phyloP scores from a whole-genome alignment of 805 yeast genomes.

The Clavispora carvajalis region DNA sequence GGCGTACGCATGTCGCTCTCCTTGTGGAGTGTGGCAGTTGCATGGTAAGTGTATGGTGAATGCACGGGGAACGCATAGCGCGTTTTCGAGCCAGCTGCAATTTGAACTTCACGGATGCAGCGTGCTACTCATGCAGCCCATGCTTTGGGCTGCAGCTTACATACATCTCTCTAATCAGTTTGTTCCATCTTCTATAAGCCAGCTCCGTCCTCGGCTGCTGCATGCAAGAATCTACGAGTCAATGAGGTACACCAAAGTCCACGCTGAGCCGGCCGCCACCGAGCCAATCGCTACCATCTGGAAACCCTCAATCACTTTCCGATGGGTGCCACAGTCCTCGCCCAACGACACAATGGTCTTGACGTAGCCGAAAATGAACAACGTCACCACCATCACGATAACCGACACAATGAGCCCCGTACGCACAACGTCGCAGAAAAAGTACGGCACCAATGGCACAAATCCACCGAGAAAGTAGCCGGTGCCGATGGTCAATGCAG shows the following conservation, averaged over 20 bases:
- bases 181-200: too few relatives aligned
- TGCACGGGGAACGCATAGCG: too few relatives aligned
- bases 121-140: too few relatives aligned
- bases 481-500: slow-evolving; percentile 86
- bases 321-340: slow-evolving; percentile 55
- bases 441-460: slow-evolving; percentile 86
- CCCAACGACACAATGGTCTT: slow-evolving; percentile 87
- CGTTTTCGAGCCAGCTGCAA: too few relatives aligned
- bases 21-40: too few relatives aligned
- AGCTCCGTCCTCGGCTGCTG: too few relatives aligned
- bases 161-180: too few relatives aligned
- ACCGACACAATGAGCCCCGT: slow-evolving; percentile 73
- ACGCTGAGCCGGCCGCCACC: slow-evolving; percentile 96
- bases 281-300: slow-evolving; percentile 96
- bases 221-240: slow-evolving; percentile 28
- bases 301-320: slow-evolving; percentile 70
- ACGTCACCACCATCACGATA: slow-evolving; percentile 75
- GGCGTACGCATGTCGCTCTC: too few relatives aligned
- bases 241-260: slow-evolving; percentile 80
- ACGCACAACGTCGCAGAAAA: slow-evolving; percentile 70
- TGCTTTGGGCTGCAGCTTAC: too few relatives aligned
- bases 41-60: too few relatives aligned
- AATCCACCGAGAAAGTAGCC: slow-evolving; percentile 91
- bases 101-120: too few relatives aligned
- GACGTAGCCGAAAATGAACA: slow-evolving; percentile 79